phyloP scores from a whole-genome alignment of 2,329 filamentous ascomycete genomes.

The Colletotrichum orchidophilum region DNA sequence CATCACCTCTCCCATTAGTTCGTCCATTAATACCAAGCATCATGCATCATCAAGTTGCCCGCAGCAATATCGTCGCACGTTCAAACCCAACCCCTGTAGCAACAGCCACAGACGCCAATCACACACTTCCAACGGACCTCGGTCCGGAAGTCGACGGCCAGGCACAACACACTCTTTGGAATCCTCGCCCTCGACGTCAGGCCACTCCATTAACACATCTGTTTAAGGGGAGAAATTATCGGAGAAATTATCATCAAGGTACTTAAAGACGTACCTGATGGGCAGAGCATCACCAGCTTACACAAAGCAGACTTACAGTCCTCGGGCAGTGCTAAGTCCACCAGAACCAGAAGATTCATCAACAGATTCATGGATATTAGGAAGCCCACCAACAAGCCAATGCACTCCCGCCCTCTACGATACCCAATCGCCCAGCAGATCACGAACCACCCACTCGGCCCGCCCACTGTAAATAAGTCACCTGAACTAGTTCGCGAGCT shows the following conservation, averaged over 20 bases:
- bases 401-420: not conserved
- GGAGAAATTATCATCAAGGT: not conserved
- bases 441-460: not conserved
- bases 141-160: slow-evolving; percentile 11
- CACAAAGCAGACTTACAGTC: not conserved
- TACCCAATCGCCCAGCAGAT: not conserved
- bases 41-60: slow-evolving; percentile 20
- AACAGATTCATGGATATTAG: not conserved
- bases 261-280: not conserved
- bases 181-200: not conserved
- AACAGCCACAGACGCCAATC: not conserved
- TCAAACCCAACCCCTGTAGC: slow-evolving; percentile 5
- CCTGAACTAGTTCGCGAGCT: not conserved
- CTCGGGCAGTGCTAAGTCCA: not conserved
- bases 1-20: not conserved
- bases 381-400: not conserved
- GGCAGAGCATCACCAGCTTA: not conserved
- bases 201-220: not conserved
- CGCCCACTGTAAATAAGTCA: not conserved
- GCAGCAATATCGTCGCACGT: slow-evolving; percentile 8
- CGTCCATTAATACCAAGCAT: not conserved
- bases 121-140: slow-evolving; percentile 8
- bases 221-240: not conserved
- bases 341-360: not conserved
- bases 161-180: slow-evolving; percentile 4